A percentile compares a stretch with the other conserved stretches of the same genome.
Conservation (phyloP, 352 stramenopile genomes). For the Globisporangium acanthophoron region DNA sequence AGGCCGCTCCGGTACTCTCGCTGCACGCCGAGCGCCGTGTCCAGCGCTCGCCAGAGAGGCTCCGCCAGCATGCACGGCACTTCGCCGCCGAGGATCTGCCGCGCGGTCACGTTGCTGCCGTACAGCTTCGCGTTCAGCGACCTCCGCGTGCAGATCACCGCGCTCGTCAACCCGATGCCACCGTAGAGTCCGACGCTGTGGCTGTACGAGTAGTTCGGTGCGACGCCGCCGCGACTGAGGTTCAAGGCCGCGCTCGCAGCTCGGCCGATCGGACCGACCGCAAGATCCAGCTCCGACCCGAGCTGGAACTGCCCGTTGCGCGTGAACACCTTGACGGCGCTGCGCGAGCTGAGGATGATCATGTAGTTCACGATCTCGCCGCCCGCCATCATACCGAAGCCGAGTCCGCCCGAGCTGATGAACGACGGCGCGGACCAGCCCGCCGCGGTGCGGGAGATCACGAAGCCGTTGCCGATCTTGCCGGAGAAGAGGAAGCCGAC, state of each 20-base stretch:
- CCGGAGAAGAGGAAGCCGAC: conserved; percentile 73
- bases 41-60: conserved; percentile 60
- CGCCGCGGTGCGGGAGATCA: conserved; percentile 63
- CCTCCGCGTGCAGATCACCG: conserved; percentile 70
- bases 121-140: conserved; percentile 74
- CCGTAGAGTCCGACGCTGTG: conserved; percentile 73
- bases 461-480: conserved; percentile 72
- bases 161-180: conserved; percentile 61
- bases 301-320: conserved; percentile 72
- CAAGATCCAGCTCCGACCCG: conserved; percentile 66
- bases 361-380: conserved; percentile 81
- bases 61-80: conserved; percentile 54
- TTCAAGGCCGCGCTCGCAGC: conserved; percentile 62
- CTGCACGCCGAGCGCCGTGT: conserved; percentile 48
- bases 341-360: conserved; percentile 69
- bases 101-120: conserved; percentile 47
- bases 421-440: conserved; percentile 77
- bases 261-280: conserved; percentile 61
- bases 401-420: conserved; percentile 58
- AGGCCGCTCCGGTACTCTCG: conserved; percentile 65
- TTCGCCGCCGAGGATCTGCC: conserved; percentile 63
- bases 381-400: conserved; percentile 83
- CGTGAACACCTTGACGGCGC: conserved; percentile 75
- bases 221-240: conserved; percentile 49
- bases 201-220: conserved; percentile 79